A percentile compares a stretch with the other conserved stretches of the same genome.
These are phyloP conservation scores for Paraphoma sp. DNA, from an alignment of 2,329 filamentous ascomycete genomes.

Conservation along the genomic window DNA sequence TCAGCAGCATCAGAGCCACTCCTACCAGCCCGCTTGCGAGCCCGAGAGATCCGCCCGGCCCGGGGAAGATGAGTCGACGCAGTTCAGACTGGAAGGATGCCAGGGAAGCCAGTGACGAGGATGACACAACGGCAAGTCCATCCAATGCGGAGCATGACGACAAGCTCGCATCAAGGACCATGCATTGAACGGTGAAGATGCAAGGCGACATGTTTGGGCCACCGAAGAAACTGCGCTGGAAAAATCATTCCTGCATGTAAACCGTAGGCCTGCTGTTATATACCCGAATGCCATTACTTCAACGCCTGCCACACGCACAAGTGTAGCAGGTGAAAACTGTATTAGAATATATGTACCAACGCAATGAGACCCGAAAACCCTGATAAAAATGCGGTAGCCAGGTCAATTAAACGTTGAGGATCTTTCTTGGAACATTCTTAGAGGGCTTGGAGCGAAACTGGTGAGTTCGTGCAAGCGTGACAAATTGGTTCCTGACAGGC, in stretches of 20 bases:
- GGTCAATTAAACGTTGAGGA: conserved; percentile 48
- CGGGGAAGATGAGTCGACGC: conserved; percentile 38
- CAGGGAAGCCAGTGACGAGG: conserved; percentile 35
- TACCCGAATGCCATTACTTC: background rate
- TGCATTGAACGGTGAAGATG: background rate
- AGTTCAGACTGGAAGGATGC: conserved; percentile 48
- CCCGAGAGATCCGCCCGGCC: conserved; percentile 46
- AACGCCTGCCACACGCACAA: background rate
- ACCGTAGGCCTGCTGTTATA: background rate
- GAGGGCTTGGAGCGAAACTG: conserved; percentile 48
- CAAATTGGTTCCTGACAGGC: conserved; percentile 45
- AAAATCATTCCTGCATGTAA: background rate
- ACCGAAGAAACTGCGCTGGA: background rate
- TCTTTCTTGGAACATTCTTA: conserved; percentile 49
- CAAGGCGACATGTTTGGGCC: no score
- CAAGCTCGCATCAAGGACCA: conserved; percentile 1
- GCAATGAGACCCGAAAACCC: conserved; percentile 48
- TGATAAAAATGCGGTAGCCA: conserved; percentile 36
- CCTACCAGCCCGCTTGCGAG: conserved; percentile 68
- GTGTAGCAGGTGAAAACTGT: background rate
- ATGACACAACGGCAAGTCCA: conserved; percentile 24
- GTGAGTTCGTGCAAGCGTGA: conserved; percentile 48
- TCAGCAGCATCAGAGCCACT: conserved; percentile 70
- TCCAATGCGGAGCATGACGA: conserved; percentile 15
- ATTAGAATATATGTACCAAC: conserved; percentile 32